These are phyloP conservation scores for Aspergillus awamori DNA, from an alignment of 2,329 filamentous ascomycete genomes.

Conservation along the genomic window DNA sequence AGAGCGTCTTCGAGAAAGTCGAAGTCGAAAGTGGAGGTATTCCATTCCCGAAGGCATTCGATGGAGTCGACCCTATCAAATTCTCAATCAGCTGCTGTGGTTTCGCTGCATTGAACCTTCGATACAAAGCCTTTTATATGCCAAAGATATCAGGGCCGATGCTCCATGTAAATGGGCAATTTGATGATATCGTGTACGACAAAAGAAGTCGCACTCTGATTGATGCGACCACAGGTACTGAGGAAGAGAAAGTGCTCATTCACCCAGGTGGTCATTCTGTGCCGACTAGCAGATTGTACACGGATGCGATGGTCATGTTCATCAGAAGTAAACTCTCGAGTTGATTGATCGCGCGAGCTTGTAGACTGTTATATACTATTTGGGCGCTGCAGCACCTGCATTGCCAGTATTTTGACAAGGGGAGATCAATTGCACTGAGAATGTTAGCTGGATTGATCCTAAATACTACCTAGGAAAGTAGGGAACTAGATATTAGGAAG, in stretches of 20 bases:
- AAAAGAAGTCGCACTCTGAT: background rate
- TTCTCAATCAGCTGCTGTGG: background rate
- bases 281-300: background rate
- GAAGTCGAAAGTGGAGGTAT: background rate
- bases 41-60: background rate
- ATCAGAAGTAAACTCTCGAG: background rate
- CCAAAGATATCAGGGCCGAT: background rate
- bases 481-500: too few species aligned
- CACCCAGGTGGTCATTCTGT: background rate
- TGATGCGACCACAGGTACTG: background rate
- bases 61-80: background rate
- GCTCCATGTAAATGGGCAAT: background rate
- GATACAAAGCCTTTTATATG: background rate
- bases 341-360: too few species aligned
- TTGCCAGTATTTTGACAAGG: rapidly evolving
- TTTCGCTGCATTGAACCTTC: background rate
- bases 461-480: too few species aligned
- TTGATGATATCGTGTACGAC: background rate
- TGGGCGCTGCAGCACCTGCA: too few species aligned
- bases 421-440: too few species aligned
- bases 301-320: background rate
- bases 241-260: background rate
- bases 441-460: too few species aligned
- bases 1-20: background rate
- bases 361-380: too few species aligned